Conservation (phyloP, 1,284 basidiomycete species). For the Kalmanozyma brasiliensis region DNA sequence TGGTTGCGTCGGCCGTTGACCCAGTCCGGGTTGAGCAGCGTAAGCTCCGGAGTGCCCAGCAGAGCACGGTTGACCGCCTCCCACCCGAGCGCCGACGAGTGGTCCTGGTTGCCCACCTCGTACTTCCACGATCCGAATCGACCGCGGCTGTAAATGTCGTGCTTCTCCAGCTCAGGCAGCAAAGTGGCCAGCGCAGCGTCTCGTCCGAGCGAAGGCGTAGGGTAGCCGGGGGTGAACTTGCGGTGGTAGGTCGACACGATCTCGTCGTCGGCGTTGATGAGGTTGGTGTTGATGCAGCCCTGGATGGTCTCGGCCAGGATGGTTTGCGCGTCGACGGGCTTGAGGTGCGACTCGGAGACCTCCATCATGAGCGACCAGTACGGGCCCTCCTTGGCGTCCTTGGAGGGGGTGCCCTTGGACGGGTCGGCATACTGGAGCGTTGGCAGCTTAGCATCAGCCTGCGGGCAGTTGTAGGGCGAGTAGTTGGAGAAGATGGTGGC, state of each 20-base stretch:
- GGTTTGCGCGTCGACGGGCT: conserved; percentile 71
- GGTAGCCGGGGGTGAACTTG: conserved; percentile 71
- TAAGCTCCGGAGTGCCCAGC: conserved; percentile 70
- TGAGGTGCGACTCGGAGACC: conserved; percentile 71
- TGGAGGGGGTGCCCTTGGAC: conserved; percentile 66
- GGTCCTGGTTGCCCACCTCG: conserved; percentile 72
- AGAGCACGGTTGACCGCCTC: conserved; percentile 71
- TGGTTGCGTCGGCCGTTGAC: conserved; percentile 70
- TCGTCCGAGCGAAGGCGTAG: conserved; percentile 71
- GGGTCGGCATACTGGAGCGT: conserved; percentile 71
- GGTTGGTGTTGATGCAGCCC: conserved; percentile 71
- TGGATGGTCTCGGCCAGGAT: conserved; percentile 71
- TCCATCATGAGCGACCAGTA: conserved; percentile 72
- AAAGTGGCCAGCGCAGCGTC: conserved; percentile 70
- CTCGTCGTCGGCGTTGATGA: conserved; percentile 71
- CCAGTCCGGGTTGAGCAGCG: conserved; percentile 70
- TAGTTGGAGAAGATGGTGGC: conserved; percentile 73
- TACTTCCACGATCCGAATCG: conserved; percentile 73
- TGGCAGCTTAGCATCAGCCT: conserved; percentile 68
- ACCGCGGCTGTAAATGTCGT: conserved; percentile 70
- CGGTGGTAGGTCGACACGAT: conserved; percentile 72
- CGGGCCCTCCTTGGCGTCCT: conserved; percentile 69
- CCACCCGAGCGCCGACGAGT: conserved; percentile 72
- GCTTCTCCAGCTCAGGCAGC: conserved; percentile 70
- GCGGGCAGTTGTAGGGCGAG: conserved; percentile 71